These are phyloP conservation scores for Sarcomyxa edulis DNA, from an alignment of 768 basidiomycete species.

Conservation along the genomic window DNA sequence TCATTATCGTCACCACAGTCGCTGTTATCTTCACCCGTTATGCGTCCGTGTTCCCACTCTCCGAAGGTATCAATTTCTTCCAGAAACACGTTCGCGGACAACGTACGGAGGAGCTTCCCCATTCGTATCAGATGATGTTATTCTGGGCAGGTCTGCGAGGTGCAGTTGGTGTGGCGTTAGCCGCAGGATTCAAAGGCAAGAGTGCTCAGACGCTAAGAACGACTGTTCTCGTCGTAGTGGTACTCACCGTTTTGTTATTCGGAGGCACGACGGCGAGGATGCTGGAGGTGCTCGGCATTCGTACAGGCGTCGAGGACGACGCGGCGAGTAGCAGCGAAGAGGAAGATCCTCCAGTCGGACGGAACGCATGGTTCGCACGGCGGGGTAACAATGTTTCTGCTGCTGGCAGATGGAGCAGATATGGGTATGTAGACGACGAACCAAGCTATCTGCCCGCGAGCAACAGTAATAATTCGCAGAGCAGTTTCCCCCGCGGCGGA, in stretches of 20 bases:
- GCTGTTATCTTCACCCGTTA: conserved; percentile 94
- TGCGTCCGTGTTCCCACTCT: conserved; percentile 91
- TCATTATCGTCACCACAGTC: conserved; percentile 88
- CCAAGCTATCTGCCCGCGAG: conserved; percentile 27
- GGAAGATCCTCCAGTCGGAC: conserved; percentile 37
- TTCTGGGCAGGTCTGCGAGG: conserved; percentile 98
- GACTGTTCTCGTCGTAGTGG: conserved; percentile 93
- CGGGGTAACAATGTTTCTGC: no score
- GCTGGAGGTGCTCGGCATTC: conserved; percentile 95
- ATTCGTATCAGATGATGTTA: conserved; percentile 99
- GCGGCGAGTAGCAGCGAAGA: conserved; percentile 52
- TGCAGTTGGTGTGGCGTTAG: conserved; percentile 96
- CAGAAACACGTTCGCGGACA: conserved; percentile 80
- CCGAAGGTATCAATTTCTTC: conserved; percentile 92
- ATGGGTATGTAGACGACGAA: conserved; percentile 41
- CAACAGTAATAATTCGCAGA: conserved; percentile 16
- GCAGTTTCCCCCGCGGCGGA: conserved; percentile 17
- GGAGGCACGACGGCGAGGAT: conserved; percentile 97
- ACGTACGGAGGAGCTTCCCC: conserved; percentile 85
- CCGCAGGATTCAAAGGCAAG: conserved; percentile 91
- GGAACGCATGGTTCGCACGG: conserved; percentile 28
- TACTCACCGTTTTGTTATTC: conserved; percentile 90
- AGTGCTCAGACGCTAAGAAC: conserved; percentile 89
- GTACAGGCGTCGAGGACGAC: conserved; percentile 93
- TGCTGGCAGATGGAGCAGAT: conserved; percentile 37